Evolutionary conservation across 371 early-diverging fungal species (phyloP).

Genomic region (Mortierella sp.): DNA sequence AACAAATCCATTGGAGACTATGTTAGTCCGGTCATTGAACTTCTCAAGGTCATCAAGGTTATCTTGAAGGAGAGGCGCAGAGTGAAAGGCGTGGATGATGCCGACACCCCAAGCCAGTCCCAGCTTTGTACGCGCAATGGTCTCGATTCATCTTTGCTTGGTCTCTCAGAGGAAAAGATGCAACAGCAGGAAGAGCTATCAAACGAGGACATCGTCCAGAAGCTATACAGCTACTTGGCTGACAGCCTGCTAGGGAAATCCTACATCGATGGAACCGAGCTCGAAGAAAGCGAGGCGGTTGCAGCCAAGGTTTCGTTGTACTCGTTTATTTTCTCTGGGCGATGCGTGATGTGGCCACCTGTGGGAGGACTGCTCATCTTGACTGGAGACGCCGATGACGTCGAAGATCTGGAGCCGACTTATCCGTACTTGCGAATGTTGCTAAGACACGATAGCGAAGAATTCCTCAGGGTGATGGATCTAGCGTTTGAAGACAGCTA

Average conservation of each 20-base stretch:
- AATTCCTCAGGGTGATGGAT: constrained; percentile 74
- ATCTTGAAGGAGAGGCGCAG: constrained; percentile 57
- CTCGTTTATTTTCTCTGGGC: constrained; percentile 81
- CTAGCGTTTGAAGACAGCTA: constrained; percentile 77
- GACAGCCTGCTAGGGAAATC: constrained; percentile 77
- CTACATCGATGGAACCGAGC: constrained; percentile 70
- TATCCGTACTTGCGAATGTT: constrained; percentile 81
- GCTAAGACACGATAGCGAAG: constrained; percentile 71
- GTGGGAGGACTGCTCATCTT: constrained; percentile 65
- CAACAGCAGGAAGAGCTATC: constrained; percentile 15
- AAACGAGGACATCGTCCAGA: constrained; percentile 63
- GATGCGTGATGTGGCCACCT: constrained; percentile 79
- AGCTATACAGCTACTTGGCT: constrained; percentile 78
- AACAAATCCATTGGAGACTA: constrained; percentile 80
- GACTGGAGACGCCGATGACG: constrained; percentile 67
- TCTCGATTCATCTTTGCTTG: not conserved
- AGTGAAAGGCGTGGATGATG: not conserved
- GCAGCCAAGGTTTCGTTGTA: constrained; percentile 80
- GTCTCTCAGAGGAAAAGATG: constrained; percentile 13
- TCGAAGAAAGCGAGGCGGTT: constrained; percentile 65
- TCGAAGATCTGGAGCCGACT: constrained; percentile 68
- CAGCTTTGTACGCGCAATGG: not conserved
- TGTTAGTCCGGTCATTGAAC: constrained; percentile 82
- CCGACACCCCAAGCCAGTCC: not conserved
- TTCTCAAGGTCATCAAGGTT: constrained; percentile 69